These are phyloP conservation scores for Zopfochytrium polystomum DNA, from an alignment of 371 early-diverging fungal species.

Conservation along the genomic window DNA sequence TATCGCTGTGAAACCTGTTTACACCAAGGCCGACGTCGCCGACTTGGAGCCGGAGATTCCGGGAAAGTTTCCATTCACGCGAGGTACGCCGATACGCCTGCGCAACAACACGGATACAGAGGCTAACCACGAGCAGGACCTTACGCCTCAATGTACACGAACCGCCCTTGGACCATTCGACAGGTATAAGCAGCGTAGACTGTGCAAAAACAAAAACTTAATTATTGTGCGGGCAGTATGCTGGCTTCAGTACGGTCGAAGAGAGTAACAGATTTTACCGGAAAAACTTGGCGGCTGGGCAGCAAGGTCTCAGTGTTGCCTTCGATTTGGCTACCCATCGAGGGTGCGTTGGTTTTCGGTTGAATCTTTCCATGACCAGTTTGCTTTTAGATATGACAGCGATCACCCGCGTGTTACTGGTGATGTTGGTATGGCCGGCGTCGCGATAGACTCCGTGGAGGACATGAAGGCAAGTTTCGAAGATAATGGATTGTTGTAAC, in stretches of 20 bases:
- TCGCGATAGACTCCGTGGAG: conserved; percentile 84
- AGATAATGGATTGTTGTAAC: neutral
- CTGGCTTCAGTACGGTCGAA: conserved; percentile 86
- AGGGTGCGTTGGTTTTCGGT: conserved; percentile 47
- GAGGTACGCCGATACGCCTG: no score
- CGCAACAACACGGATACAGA: no score
- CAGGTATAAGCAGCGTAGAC: conserved; percentile 48
- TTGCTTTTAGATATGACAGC: conserved; percentile 63
- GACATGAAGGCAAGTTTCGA: conserved; percentile 69
- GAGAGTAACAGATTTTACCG: conserved; percentile 81
- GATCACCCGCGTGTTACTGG: conserved; percentile 82
- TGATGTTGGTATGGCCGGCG: conserved; percentile 91
- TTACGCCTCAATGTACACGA: conserved; percentile 86
- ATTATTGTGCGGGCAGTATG: conserved; percentile 52
- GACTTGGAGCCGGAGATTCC: conserved; percentile 62
- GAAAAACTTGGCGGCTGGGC: conserved; percentile 81
- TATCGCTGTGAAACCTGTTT: conserved; percentile 77
- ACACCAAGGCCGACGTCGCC: conserved; percentile 66
- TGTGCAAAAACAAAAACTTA: no score
- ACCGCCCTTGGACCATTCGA: conserved; percentile 80
- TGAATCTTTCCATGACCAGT: neutral
- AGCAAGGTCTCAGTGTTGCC: conserved; percentile 80
- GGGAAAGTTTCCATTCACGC: conserved; percentile 77
- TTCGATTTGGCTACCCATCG: conserved; percentile 85
- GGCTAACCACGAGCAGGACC: no score